A percentile compares a stretch with the other conserved stretches of the same genome.
These are phyloP conservation scores for Fusarium proliferatum DNA, from an alignment of 2,329 filamentous ascomycete genomes.

Conservation along the genomic window DNA sequence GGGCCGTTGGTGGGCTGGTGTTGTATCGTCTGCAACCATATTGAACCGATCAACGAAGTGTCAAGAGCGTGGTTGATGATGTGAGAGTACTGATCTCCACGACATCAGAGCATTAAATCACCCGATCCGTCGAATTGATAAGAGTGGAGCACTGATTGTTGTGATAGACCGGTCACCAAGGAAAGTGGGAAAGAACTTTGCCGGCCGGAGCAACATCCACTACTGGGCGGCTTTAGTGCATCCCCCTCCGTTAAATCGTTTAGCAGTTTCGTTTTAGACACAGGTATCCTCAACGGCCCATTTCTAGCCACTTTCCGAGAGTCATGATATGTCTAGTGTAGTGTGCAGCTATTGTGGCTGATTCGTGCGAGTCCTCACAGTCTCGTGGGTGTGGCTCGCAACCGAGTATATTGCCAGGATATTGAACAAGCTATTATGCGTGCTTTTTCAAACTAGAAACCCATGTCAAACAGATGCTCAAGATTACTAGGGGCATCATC, in stretches of 20 bases:
- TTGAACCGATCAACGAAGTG: no score
- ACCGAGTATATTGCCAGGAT: fast-evolving
- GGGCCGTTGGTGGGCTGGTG: no score
- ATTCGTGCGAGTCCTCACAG: fast-evolving
- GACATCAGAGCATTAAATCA: no score
- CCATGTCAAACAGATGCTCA: slow-evolving; percentile 10
- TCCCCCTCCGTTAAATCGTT: fast-evolving
- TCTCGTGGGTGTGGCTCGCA: fast-evolving
- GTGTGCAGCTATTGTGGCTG: fast-evolving
- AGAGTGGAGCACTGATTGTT: not conserved
- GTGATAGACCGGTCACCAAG: not conserved
- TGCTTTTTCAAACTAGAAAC: not conserved
- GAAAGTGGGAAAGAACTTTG: slow-evolving; percentile 9
- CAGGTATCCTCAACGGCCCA: fast-evolving
- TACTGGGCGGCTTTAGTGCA: not conserved
- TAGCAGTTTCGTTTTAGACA: fast-evolving
- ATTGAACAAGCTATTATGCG: fast-evolving
- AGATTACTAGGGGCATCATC: not conserved
- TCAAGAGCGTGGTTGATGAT: no score
- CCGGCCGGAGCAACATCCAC: not conserved
- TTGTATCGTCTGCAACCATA: no score
- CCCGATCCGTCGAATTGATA: no score
- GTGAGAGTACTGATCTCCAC: no score
- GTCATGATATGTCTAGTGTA: fast-evolving
- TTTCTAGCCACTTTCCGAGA: fast-evolving